Conservation (phyloP, 2,329 filamentous ascomycete genomes). For the Cladosporium velox region DNA sequence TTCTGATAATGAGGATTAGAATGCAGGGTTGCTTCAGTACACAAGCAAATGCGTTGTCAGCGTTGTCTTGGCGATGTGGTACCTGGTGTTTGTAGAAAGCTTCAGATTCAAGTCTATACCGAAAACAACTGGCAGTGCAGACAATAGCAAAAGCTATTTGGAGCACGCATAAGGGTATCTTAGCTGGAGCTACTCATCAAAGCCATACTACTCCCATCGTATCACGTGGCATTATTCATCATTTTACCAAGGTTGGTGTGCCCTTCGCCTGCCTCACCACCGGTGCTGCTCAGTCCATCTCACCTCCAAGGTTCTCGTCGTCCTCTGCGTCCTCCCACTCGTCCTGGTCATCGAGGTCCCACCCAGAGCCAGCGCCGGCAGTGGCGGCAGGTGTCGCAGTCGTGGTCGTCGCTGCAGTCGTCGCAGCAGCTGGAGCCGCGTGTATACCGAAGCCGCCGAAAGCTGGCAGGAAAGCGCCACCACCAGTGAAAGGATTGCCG, state of each 20-base stretch:
- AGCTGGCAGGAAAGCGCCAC: background rate
- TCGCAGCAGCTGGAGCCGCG: background rate
- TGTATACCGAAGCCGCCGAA: background rate
- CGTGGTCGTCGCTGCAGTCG: background rate
- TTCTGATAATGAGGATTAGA: background rate
- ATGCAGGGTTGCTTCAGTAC: background rate
- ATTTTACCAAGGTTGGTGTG: background rate
- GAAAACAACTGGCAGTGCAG: background rate
- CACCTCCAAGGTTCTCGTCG: background rate
- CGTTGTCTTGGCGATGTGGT: too few relatives aligned
- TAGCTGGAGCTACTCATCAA: background rate
- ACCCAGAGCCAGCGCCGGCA: background rate
- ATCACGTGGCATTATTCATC: background rate
- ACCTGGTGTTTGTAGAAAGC: background rate
- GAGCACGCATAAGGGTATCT: background rate
- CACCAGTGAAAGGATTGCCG: background rate
- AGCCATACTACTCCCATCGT: background rate
- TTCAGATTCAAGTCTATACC: background rate
- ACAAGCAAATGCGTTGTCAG: background rate
- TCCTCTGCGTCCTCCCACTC: constrained; percentile 6
- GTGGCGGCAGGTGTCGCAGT: background rate
- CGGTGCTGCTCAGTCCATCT: background rate
- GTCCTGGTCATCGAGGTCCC: background rate
- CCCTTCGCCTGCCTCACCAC: background rate
- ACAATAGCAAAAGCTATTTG: background rate